A percentile compares a stretch with the other conserved stretches of the same genome.
Conservation (phyloP, 495 filamentous ascomycete species). For the Trichoderma reesei region DNA sequence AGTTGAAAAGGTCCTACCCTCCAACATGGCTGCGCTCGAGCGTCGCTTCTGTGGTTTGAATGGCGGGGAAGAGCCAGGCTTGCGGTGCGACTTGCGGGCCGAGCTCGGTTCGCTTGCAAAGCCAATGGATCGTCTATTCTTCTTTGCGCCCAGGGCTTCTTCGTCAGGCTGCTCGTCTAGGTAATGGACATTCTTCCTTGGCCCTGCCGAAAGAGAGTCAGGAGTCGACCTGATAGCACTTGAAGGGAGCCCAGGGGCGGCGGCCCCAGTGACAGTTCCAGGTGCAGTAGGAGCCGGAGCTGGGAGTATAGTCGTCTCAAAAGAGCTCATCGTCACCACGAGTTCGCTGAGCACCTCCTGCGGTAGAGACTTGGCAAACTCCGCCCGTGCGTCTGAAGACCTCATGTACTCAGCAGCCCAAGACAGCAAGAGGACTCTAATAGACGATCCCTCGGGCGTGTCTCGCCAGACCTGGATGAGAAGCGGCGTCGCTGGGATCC, state of each 20-base stretch:
- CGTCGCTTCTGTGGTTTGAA: slow-evolving; percentile 13
- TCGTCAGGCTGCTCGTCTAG: slow-evolving; percentile 23
- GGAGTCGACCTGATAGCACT: neutral
- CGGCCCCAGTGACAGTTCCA: slow-evolving; percentile 12
- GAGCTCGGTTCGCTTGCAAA: slow-evolving; percentile 15
- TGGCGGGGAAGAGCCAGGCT: neutral
- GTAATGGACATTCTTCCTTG: slow-evolving; percentile 31
- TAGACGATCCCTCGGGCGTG: slow-evolving; percentile 43
- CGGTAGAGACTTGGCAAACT: slow-evolving; percentile 43
- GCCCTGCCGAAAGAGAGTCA: slow-evolving; percentile 5
- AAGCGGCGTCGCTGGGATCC: slow-evolving; percentile 41
- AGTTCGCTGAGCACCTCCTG: slow-evolving; percentile 46
- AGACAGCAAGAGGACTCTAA: slow-evolving; percentile 41
- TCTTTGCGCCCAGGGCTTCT: slow-evolving; percentile 16
- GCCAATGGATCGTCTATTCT: slow-evolving; percentile 28
- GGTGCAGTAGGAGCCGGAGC: slow-evolving; percentile 16
- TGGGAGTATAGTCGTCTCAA: slow-evolving; percentile 22
- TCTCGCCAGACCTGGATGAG: slow-evolving; percentile 46
- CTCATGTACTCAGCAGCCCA: slow-evolving; percentile 49
- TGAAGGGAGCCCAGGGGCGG: neutral
- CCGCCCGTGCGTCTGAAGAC: slow-evolving; percentile 36
- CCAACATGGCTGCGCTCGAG: slow-evolving; percentile 13
- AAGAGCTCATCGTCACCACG: slow-evolving; percentile 45
- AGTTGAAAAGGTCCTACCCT: slow-evolving; percentile 23
- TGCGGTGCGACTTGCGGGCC: slow-evolving; percentile 2